phyloP scores from a whole-genome alignment of 768 basidiomycete species.

The Phylloporus scabripes region DNA sequence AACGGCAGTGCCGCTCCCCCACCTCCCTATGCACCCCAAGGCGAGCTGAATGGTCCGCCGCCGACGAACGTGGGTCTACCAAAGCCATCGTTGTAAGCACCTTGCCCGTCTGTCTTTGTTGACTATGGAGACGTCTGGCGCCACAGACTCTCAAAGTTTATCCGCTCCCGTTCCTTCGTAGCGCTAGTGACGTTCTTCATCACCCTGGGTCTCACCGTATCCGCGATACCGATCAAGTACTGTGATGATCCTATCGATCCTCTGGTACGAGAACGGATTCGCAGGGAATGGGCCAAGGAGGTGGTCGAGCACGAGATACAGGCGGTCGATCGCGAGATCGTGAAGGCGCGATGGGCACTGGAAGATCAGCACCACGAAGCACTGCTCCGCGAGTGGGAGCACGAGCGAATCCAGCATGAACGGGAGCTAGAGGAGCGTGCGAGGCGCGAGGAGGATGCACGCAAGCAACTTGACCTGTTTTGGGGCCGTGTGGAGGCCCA shows the following conservation, averaged over 20 bases:
- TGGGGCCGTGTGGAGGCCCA: slow-evolving; percentile 18
- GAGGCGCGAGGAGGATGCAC: slow-evolving; percentile 18
- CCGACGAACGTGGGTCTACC: background rate
- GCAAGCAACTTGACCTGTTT: slow-evolving; percentile 16
- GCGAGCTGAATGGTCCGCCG: background rate
- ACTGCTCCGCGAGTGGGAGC: slow-evolving; percentile 13
- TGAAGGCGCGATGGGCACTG: slow-evolving; percentile 15
- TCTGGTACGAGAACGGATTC: slow-evolving; percentile 18
- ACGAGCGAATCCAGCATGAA: slow-evolving; percentile 17
- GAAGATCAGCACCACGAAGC: slow-evolving; percentile 15
- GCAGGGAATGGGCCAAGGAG: slow-evolving; percentile 19
- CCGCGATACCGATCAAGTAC: slow-evolving; percentile 9
- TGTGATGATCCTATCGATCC: slow-evolving; percentile 19
- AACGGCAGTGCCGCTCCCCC: background rate
- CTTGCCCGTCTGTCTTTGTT: background rate
- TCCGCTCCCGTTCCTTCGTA: background rate
- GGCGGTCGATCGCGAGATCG: slow-evolving; percentile 4
- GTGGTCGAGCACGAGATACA: slow-evolving; percentile 13
- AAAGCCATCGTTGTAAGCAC: slow-evolving; percentile 4
- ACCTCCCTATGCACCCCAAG: background rate
- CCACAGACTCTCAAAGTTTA: background rate
- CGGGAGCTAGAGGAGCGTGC: slow-evolving; percentile 14
- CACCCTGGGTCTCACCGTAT: slow-evolving; percentile 1
- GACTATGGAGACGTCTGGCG: background rate
- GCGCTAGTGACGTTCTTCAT: slow-evolving; percentile 1